Base-by-base conservation (phyloP, 257 asterid species). In the Cynanchum wilfordii region DNA sequence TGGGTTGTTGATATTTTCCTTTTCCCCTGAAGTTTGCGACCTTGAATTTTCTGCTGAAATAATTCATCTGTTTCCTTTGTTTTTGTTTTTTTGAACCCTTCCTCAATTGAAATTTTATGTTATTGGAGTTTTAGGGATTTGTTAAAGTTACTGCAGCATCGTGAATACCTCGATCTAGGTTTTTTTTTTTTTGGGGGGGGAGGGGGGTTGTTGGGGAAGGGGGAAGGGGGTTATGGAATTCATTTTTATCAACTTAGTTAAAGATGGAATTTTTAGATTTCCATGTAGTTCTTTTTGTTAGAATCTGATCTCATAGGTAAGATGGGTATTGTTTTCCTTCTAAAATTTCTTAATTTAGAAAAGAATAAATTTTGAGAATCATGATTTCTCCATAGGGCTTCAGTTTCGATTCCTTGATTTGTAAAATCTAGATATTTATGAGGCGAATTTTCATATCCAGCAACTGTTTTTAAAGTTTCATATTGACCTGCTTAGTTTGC, bases 101-200 rank as follows among this genome's bases (percentile, higher is more conserved):
- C 30, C 25, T 52, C 16, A 49, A 10, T 36, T 50, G 49, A 38
- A 55, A 9, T 69, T 29, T 70, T 36, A 9, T 55, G 1, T 24
- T 8, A 10, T 30, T 13, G 47, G 20, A 19, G 22, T 51, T 68
- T 76, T 16, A 66, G 11, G 38, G 68, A 54, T 33, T 73, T 64
- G 15, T 19, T 79, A 47, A 54, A 68, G 59, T 8, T 22, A 40
- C 38, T 73, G 54, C 30, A 13, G 70, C 66, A 24, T 60, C 15
- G 63, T 59, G 17, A 69, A 51, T 64, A 70, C 19, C 64, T 67
- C 50, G 85, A 81, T 81, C 85, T 81, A 74, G 78, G 82, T 75
- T 58, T 66, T 68, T 54, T n/a, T 54, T 52, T 20, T 15, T 4
- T 3, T 7, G 51, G 12, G 10, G 12, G 12, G 51, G 5, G 56